These are phyloP conservation scores for Ambrosiella xylebori DNA, from an alignment of 2,329 filamentous ascomycete genomes.

Conservation along the genomic window DNA sequence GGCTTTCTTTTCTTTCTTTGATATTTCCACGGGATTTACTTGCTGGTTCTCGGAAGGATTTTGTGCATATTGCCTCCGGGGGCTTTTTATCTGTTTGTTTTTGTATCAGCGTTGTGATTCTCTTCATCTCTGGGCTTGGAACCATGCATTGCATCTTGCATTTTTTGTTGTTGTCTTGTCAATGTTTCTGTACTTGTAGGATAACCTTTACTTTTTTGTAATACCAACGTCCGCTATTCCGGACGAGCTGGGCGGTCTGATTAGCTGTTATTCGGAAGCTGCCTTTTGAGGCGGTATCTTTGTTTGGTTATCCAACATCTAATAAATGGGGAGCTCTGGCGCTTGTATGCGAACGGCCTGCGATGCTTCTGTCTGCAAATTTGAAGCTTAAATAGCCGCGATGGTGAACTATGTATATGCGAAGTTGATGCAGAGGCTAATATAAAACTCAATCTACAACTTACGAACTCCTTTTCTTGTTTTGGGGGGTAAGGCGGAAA, in stretches of 20 bases:
- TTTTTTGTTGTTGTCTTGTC: constrained; percentile 2
- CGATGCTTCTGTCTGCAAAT: too few species aligned
- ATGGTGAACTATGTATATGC: neutral
- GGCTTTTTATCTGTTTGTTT: constrained; percentile 1
- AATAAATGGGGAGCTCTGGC: neutral
- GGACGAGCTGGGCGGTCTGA: neutral
- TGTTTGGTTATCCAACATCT: neutral
- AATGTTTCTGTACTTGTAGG: constrained; percentile 2
- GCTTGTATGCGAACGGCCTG: too few species aligned
- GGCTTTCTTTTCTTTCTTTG: too few species aligned
- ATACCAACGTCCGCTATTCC: constrained; percentile 2
- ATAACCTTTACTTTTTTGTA: constrained; percentile 11
- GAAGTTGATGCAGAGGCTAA: neutral
- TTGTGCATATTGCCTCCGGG: neutral
- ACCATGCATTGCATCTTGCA: neutral
- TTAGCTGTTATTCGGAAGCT: too few species aligned
- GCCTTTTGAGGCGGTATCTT: neutral
- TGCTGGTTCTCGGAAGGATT: too few species aligned
- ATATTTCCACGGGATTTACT: too few species aligned
- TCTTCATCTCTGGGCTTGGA: neutral
- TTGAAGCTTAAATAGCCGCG: neutral
- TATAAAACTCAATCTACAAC: neutral
- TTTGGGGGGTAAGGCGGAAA: neutral
- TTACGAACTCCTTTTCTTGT: neutral
- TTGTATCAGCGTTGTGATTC: neutral